Evolutionary conservation across 257 asterid genomes (phyloP).

Genomic region (Ilex aquifolium): DNA sequence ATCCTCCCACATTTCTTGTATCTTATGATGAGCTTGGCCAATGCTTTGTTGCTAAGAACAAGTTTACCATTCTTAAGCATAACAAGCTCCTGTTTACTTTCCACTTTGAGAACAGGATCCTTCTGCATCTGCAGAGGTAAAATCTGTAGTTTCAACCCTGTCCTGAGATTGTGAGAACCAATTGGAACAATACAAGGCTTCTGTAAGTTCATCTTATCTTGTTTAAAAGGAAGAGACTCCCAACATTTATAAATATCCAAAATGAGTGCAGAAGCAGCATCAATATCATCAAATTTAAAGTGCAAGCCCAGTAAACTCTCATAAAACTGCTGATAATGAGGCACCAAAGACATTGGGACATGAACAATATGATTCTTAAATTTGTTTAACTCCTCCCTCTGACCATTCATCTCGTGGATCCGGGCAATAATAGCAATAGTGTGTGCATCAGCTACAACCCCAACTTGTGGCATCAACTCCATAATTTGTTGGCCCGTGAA

Average conservation of each 20-base stretch:
- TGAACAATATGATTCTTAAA: slow-evolving; percentile 45
- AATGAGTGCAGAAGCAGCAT: slow-evolving; percentile 63
- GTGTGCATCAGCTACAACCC: slow-evolving; percentile 66
- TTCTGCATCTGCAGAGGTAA: slow-evolving; percentile 40
- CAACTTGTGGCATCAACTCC: slow-evolving; percentile 69
- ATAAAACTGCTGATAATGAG: slow-evolving; percentile 59
- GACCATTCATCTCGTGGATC: slow-evolving; percentile 63
- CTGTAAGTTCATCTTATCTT: slow-evolving; percentile 20
- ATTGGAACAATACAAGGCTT: slow-evolving; percentile 43
- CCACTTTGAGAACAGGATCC: slow-evolving; percentile 43
- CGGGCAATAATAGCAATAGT: slow-evolving; percentile 52
- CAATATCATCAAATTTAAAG: slow-evolving; percentile 67
- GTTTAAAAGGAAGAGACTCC: slow-evolving; percentile 11
- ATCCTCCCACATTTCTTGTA: slow-evolving; percentile 52
- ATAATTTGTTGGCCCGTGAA: slow-evolving; percentile 58
- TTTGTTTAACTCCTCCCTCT: slow-evolving; percentile 69
- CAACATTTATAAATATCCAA: slow-evolving; percentile 29
- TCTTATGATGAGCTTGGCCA: slow-evolving; percentile 49
- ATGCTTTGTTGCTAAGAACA: slow-evolving; percentile 51
- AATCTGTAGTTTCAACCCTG: slow-evolving; percentile 52
- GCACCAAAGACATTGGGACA: slow-evolving; percentile 30
- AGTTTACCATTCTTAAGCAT: slow-evolving; percentile 47
- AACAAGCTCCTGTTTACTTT: slow-evolving; percentile 36
- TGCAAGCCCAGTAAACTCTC: slow-evolving; percentile 61
- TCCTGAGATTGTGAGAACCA: slow-evolving; percentile 59